Evolutionary conservation across 2,329 filamentous ascomycete genomes (phyloP).

Genomic region (Hypomyces perniciosus): DNA sequence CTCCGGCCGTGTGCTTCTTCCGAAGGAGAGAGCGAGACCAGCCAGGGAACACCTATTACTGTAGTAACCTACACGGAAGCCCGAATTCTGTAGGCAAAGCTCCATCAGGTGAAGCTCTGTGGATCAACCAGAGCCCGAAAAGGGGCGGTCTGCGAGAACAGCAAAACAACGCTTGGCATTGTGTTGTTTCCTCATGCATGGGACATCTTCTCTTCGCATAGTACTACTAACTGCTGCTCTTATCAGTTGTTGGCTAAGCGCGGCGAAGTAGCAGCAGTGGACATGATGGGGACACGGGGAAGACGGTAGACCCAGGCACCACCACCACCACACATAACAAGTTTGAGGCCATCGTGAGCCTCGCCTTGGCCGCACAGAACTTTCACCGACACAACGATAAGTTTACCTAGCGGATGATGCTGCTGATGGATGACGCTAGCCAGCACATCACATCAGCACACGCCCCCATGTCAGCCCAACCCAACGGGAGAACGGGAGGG

Average conservation of each 20-base stretch:
- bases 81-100: not conserved
- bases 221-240: too few relatives aligned
- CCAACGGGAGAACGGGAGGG: conserved; percentile 2
- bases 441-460: conserved; percentile 8
- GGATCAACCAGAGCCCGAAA: not conserved
- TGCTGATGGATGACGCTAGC: conserved; percentile 1
- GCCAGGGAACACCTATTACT: too few relatives aligned
- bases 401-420: not conserved
- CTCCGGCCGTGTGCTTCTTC: too few relatives aligned
- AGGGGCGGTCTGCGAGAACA: conserved; percentile 10
- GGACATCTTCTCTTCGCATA: not conserved
- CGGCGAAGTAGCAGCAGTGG: too few relatives aligned
- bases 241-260: too few relatives aligned
- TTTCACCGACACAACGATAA: conserved; percentile 7
- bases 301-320: too few relatives aligned
- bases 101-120: not conserved
- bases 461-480: conserved; percentile 10
- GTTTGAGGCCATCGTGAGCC: conserved; percentile 10
- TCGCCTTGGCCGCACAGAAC: not conserved
- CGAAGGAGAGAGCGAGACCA: too few relatives aligned
- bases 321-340: too few relatives aligned
- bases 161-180: not conserved
- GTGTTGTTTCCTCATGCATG: not conserved
- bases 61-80: not conserved
- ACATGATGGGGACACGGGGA: too few relatives aligned